These are phyloP conservation scores for Eucalyptus lansdowneana DNA, from an alignment of 345 rosid genomes.

Conservation along the genomic window DNA sequence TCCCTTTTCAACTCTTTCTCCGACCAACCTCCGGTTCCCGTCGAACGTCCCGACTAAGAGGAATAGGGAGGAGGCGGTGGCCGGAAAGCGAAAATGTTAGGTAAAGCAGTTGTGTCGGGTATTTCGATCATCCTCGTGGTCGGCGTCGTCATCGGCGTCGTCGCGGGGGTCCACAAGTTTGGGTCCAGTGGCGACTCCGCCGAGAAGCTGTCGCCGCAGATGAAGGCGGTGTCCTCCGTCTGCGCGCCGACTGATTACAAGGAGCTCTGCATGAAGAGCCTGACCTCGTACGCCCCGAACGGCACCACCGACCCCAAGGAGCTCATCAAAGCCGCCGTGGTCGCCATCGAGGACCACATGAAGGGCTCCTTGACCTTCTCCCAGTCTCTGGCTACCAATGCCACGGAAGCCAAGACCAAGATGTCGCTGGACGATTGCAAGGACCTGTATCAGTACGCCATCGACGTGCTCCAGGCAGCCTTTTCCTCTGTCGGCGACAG, in stretches of 20 bases:
- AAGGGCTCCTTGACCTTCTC: constrained; percentile 27
- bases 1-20: neutral
- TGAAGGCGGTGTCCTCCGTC: constrained; percentile 21
- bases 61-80: neutral
- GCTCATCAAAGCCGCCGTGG: constrained; percentile 21
- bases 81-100: neutral
- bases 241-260: constrained; percentile 33
- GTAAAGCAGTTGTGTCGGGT: constrained; percentile 15
- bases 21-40: neutral
- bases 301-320: constrained; percentile 35
- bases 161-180: neutral
- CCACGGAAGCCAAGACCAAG: neutral
- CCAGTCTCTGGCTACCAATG: neutral
- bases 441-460: constrained; percentile 12
- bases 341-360: constrained; percentile 20
- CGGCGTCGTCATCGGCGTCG: constrained; percentile 25
- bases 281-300: constrained; percentile 8
- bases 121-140: constrained; percentile 33
- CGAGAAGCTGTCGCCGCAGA: constrained; percentile 4
- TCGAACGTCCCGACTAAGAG: neutral
- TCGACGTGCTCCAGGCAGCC: constrained; percentile 15
- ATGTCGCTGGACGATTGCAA: constrained; percentile 30
- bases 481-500: constrained; percentile 4
- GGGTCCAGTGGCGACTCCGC: neutral
- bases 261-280: constrained; percentile 37